Percentiles rank a stretch among this genome's conserved stretches.
These are phyloP conservation scores for Apiospora marii DNA, from an alignment of 2,329 filamentous ascomycete genomes.

Conservation along the genomic window DNA sequence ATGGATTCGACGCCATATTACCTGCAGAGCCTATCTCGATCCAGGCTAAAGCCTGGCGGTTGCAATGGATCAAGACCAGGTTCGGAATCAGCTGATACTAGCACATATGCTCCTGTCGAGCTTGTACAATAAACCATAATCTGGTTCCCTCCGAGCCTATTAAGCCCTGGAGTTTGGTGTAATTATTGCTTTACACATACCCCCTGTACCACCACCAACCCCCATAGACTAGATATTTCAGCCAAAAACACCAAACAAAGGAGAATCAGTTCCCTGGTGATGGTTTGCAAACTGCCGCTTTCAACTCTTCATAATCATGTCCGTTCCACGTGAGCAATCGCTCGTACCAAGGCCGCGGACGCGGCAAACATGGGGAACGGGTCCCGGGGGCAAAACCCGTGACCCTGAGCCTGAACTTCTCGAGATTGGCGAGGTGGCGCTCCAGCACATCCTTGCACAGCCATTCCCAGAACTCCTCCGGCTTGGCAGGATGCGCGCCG, in stretches of 20 bases:
- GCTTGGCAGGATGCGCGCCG: constrained; percentile 30
- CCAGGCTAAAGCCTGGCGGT: constrained; percentile 13
- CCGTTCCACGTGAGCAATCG: neutral
- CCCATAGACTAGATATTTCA: constrained; percentile 8
- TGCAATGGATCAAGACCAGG: constrained; percentile 18
- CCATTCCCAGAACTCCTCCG: constrained; percentile 32
- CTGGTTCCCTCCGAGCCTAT: neutral
- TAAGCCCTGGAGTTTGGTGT: neutral
- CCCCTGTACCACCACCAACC: constrained; percentile 13
- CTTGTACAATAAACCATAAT: constrained; percentile 9
- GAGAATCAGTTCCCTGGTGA: neutral
- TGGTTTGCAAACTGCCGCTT: neutral
- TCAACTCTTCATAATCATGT: constrained; percentile 12
- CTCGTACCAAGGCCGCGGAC: too few species aligned
- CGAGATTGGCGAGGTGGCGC: constrained; percentile 29
- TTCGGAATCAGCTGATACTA: constrained; percentile 18
- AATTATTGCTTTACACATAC: neutral
- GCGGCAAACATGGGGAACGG: neutral
- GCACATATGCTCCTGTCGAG: neutral
- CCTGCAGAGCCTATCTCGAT: constrained; percentile 8
- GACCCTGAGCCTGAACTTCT: constrained; percentile 32
- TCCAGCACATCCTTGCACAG: constrained; percentile 29
- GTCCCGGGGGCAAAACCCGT: constrained; percentile 20
- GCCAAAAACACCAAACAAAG: neutral
- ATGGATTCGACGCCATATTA: constrained; percentile 23